These are phyloP conservation scores for Conticribra guillardii DNA, from an alignment of 108 stramenopile species.

Conservation along the genomic window DNA sequence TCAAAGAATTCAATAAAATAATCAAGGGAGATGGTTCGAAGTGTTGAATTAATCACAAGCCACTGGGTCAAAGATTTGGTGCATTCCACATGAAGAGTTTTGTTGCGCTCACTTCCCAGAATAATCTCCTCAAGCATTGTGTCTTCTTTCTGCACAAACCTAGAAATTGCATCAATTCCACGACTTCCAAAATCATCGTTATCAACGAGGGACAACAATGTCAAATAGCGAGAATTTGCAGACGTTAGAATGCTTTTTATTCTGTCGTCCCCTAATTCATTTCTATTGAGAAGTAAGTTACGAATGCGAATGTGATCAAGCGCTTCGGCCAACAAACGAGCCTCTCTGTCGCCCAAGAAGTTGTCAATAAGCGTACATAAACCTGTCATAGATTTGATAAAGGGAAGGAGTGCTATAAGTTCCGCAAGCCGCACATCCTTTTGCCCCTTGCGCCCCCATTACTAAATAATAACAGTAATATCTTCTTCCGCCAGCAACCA, in stretches of 20 bases:
- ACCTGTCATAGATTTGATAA: not conserved
- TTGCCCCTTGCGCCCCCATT: no score
- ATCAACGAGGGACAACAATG: no score
- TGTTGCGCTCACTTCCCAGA: not conserved
- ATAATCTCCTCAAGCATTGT: not conserved
- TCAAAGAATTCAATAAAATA: not conserved
- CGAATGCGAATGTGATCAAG: not conserved
- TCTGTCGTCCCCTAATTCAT: not conserved
- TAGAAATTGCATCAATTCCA: not conserved
- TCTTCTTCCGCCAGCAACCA: no score
- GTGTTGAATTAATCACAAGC: no score
- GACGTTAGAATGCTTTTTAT: not conserved
- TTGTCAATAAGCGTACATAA: not conserved
- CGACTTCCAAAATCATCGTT: not conserved
- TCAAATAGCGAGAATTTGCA: not conserved
- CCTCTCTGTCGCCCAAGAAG: not conserved
- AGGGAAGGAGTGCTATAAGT: not conserved
- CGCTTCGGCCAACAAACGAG: not conserved
- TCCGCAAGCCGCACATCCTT: not conserved
- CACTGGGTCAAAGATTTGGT: no score
- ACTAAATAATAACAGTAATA: no score
- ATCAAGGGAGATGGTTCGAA: no score
- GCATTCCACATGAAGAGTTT: not conserved
- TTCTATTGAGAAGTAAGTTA: not conserved
- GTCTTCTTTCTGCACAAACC: not conserved